Evolutionary conservation across 768 basidiomycete genomes (phyloP).

Genomic region (Lentinula raphanica): DNA sequence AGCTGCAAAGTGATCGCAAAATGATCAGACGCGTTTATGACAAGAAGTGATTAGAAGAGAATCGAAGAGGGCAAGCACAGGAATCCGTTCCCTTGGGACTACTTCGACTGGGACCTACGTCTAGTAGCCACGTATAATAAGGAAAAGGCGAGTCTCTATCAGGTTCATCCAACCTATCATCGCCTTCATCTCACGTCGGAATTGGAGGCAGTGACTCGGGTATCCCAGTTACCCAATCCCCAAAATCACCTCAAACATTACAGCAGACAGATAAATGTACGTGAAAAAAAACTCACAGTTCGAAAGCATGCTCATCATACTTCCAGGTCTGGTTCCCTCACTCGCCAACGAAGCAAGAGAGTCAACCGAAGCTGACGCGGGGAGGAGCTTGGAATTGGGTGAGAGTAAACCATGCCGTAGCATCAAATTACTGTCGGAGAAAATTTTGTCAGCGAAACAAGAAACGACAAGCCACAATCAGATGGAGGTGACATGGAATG

Average conservation of each 20-base stretch:
- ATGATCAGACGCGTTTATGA: neutral
- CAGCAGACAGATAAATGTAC: no score
- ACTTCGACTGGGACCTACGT: neutral
- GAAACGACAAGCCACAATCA: neutral
- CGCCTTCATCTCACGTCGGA: neutral
- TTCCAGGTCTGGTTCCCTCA: slow-evolving; percentile 26
- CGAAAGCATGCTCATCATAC: slow-evolving; percentile 29
- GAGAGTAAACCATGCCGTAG: slow-evolving; percentile 62
- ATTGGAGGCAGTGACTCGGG: neutral
- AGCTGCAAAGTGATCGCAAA: slow-evolving; percentile 5
- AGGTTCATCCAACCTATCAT: neutral
- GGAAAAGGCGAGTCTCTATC: no score
- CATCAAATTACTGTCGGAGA: slow-evolving; percentile 52
- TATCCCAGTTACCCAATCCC: no score
- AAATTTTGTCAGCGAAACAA: neutral
- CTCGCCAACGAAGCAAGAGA: slow-evolving; percentile 6
- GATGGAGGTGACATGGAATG: neutral
- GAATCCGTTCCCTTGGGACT: neutral
- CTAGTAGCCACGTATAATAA: neutral
- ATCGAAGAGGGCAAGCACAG: neutral
- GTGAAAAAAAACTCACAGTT: slow-evolving; percentile 20
- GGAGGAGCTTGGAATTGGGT: slow-evolving; percentile 57
- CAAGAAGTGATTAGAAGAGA: neutral
- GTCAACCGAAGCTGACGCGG: slow-evolving; percentile 16
- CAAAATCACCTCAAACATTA: neutral